phyloP scores from a whole-genome alignment of 805 yeast species.

The Crinitomyces ghanaensis region DNA sequence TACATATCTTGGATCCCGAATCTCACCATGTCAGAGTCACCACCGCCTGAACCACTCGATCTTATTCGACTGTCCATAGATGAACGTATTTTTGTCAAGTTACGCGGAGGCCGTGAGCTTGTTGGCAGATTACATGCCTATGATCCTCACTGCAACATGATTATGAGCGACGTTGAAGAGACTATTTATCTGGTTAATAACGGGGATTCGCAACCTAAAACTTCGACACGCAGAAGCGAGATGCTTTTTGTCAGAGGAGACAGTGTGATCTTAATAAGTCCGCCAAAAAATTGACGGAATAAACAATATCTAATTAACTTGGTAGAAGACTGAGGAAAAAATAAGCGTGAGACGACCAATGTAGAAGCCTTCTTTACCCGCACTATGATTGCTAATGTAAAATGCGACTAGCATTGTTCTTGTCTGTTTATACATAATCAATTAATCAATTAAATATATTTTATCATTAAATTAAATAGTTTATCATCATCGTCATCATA shows the following conservation, averaged over 20 bases:
- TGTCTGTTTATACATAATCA: too few species aligned
- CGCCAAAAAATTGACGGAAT: constrained; percentile 17
- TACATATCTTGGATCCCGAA: too few species aligned
- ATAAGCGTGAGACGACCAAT: neutral
- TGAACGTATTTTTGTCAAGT: constrained; percentile 74
- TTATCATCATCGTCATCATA: neutral
- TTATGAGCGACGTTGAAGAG: constrained; percentile 85
- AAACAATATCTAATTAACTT: neutral
- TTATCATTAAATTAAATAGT: constrained; percentile 1
- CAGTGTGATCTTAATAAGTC: constrained; percentile 74
- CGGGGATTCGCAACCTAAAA: constrained; percentile 36
- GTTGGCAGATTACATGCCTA: constrained; percentile 85
- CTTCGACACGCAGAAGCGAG: constrained; percentile 50
- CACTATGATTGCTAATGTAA: neutral
- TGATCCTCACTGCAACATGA: constrained; percentile 95
- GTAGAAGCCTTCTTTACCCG: neutral
- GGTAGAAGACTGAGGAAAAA: too few species aligned
- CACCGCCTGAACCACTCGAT: constrained; percentile 81
- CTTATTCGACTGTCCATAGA: constrained; percentile 76
- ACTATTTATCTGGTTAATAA: constrained; percentile 53
- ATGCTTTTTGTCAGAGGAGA: constrained; percentile 98
- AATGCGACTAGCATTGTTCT: constrained; percentile 1
- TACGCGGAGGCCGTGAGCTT: constrained; percentile 90
- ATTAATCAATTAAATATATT: neutral
- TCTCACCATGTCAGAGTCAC: too few species aligned